phyloP scores from a whole-genome alignment of 2,329 filamentous ascomycete genomes.

The Alternaria triticimaculans region DNA sequence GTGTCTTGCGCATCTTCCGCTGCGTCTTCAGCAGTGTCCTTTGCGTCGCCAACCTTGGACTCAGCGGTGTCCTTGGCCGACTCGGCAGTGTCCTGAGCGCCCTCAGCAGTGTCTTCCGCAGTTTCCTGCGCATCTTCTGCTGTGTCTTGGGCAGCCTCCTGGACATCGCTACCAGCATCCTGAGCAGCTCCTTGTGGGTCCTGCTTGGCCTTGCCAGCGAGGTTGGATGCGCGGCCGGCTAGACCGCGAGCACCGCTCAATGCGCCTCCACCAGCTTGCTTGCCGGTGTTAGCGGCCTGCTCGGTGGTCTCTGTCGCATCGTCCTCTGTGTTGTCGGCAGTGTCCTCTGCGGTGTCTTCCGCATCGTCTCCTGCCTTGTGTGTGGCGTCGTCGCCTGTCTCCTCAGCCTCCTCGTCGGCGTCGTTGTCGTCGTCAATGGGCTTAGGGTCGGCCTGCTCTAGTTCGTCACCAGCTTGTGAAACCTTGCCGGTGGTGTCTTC shows the following conservation, averaged over 20 bases:
- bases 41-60: constrained; percentile 50
- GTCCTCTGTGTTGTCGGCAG: constrained; percentile 50
- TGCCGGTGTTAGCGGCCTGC: constrained; percentile 44
- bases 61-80: constrained; percentile 47
- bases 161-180: constrained; percentile 45
- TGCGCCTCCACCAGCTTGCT: constrained; percentile 48
- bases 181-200: constrained; percentile 48
- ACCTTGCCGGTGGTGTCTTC: constrained; percentile 55
- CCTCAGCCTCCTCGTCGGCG: constrained; percentile 29
- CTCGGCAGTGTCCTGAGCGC: constrained; percentile 38
- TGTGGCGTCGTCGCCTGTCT: constrained; percentile 47
- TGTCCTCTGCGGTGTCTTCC: constrained; percentile 44
- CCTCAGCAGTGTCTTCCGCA: constrained; percentile 43
- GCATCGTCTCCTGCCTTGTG: constrained; percentile 57
- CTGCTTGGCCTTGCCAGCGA: constrained; percentile 53
- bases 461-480: constrained; percentile 54
- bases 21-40: constrained; percentile 35
- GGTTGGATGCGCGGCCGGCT: constrained; percentile 55
- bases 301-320: constrained; percentile 45
- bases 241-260: constrained; percentile 55
- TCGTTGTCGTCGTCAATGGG: constrained; percentile 53
- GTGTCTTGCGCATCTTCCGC: constrained; percentile 41
- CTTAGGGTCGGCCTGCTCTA: constrained; percentile 55
- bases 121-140: constrained; percentile 41
- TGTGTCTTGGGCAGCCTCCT: constrained; percentile 44